Evolutionary conservation across 495 filamentous ascomycete species (phyloP).

Genomic region (Xylaria telfairii): DNA sequence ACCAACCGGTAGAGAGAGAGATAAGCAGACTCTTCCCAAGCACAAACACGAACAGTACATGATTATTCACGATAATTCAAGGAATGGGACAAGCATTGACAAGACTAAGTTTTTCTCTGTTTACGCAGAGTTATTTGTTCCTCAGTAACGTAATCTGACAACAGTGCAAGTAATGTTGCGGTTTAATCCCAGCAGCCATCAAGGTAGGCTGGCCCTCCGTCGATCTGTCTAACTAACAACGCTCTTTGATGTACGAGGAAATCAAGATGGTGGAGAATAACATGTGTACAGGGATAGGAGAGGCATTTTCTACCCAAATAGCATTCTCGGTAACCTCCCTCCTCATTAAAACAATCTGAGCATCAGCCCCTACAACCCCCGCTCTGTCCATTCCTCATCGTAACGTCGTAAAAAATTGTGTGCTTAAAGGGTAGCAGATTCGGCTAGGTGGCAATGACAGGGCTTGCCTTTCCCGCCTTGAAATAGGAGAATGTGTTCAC

Average conservation of each 20-base stretch:
- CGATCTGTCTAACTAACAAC: slow-evolving; percentile 7
- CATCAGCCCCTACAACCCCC: slow-evolving; percentile 22
- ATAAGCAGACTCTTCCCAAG: no score
- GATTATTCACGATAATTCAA: not conserved
- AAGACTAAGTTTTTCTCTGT: not conserved
- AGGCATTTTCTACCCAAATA: slow-evolving; percentile 17
- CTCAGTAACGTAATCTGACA: slow-evolving; percentile 16
- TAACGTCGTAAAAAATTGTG: slow-evolving; percentile 34
- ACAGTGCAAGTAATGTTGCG: not conserved
- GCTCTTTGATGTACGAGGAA: slow-evolving; percentile 1
- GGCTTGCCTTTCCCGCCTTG: not conserved
- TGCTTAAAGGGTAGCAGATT: not conserved
- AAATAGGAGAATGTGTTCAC: slow-evolving; percentile 26
- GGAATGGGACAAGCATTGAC: not conserved
- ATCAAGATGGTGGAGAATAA: slow-evolving; percentile 13
- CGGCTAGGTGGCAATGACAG: not conserved
- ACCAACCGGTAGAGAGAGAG: no score
- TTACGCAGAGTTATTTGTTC: not conserved
- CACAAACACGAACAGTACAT: not conserved
- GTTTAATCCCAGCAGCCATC: not conserved
- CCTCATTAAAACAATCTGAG: slow-evolving; percentile 30
- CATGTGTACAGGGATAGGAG: slow-evolving; percentile 30
- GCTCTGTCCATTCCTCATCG: slow-evolving; percentile 33
- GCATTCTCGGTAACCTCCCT: slow-evolving; percentile 16
- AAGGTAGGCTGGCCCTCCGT: not conserved